Evolutionary conservation across 768 basidiomycete genomes (phyloP), one percentile per base, ranked within the genome.

Genomic region (Tricholoma sp.): DNA sequence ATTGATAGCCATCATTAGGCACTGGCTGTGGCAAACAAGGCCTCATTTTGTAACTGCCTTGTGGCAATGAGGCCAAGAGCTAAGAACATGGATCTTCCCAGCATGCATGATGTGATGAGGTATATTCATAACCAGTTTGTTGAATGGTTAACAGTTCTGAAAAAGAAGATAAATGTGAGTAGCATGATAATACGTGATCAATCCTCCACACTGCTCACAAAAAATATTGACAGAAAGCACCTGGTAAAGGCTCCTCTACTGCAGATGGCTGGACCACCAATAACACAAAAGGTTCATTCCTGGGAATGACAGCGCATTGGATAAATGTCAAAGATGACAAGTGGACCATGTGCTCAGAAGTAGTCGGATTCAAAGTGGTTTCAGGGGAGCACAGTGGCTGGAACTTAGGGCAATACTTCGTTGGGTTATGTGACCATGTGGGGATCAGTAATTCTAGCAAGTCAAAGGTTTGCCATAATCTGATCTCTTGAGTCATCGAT

Each of bases 361-460:
- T 71, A 0, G 32, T 71, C 4, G 65, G 61, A 1, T 67, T 72
- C 39, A 50, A 57, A 19, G 49, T 16, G 0, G 59, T 74, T 0
- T 59, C 34, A 29, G 66, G 71, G 1, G 56, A 37, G 1, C 71
- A 74, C 35, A 57, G 22, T 5, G 5, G 24, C 24, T 27, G 5
- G 3, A 72, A 72, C 27, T 56, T 73, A 0, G 69, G 63, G 1
- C 29, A 50, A 1, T 71, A 69, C 37, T 64, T 72, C 27, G 14
- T 69, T 3, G 55, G 60, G 0, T 29, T 71, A 1, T 62, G 59
- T 35, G 59, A 71, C 12, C 58, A 62, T 18, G 61, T 61, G 0
- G 71, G 69, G 0, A 68, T 72, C 21, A 60, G 59, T 0, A 27
- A 24, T 0, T 45, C 57, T 2, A 54, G 55, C 1, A 11, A 22